Conservation (phyloP, 306 rosid genomes). For the Delonix regia region DNA sequence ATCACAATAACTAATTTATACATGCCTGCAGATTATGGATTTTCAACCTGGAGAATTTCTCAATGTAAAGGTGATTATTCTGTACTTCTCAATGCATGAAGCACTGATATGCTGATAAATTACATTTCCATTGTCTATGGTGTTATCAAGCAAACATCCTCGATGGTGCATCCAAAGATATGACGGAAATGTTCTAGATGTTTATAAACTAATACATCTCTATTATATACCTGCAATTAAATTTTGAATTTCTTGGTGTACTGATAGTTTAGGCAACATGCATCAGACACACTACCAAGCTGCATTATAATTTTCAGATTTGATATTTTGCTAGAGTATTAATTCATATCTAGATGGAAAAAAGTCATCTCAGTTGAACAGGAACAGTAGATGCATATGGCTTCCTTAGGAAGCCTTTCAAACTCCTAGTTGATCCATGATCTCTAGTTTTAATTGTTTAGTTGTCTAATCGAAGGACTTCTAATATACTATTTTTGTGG, state of each 20-base stretch:
- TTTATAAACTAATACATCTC: neutral
- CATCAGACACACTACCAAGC: neutral
- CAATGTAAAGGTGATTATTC: slow-evolving; percentile 72
- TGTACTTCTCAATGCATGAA: slow-evolving; percentile 12
- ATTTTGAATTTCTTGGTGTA: slow-evolving; percentile 19
- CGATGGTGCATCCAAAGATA: neutral
- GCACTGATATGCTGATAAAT: slow-evolving; percentile 7
- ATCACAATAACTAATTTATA: slow-evolving; percentile 24
- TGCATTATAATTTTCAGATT: neutral
- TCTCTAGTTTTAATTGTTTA: slow-evolving; percentile 6
- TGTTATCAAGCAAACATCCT: neutral
- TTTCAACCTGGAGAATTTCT: slow-evolving; percentile 95
- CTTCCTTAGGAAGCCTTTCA: slow-evolving; percentile 1
- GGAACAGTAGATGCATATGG: neutral
- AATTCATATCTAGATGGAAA: neutral
- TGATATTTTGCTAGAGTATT: neutral
- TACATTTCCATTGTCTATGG: neutral
- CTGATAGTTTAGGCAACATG: slow-evolving; percentile 3
- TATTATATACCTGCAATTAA: neutral
- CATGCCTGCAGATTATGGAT: slow-evolving; percentile 85
- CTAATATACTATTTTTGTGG: slow-evolving; percentile 11
- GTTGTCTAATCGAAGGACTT: neutral
- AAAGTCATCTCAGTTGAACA: neutral
- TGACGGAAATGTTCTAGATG: neutral
- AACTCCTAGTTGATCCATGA: slow-evolving; percentile 1